Base-by-base conservation (phyloP, 2,329 filamentous ascomycete genomes). In the Penicillium sp. region DNA sequence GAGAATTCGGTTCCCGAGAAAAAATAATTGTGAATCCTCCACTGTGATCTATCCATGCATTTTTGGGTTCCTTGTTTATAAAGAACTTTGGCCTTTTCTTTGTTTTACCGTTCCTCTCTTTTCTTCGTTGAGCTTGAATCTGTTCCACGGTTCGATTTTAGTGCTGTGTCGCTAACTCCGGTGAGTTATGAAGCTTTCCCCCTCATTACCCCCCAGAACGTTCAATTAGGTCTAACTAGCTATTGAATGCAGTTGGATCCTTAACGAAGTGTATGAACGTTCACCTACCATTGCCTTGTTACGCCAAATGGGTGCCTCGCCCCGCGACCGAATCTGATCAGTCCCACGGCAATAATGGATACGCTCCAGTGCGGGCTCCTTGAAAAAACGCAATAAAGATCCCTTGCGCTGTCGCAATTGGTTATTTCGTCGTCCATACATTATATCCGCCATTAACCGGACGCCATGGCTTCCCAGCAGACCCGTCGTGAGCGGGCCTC, bases 301-400 rank as follows among this genome's bases (percentile, higher is more conserved):
- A 33, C 31, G 25, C 35, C 54, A 26, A 37, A 57, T 55, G 57
- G 57, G 43, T 55, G 26, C 47, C 42, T 53, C 47, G 22, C 41
- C 49, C 46, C 41, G 33, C 48, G 44, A 47, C 48, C 48, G 49
- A 58, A 45, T 47, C 45, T 60, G 55, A 58, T 56, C 51, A 26
- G 35, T 44, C 31, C 41, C 23, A 44, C 45, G 22, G 61, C 63
- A 64, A 71, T 60, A 67, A 73, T 73, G 70, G 71, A 71, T 68
- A 62, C 66, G 57, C 63, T 62, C 64, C 60, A 56, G 63, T 62
- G 61, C 44, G 55, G 54, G 56, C 56, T 57, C 58, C 67, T 64
- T 55, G 61, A 58, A 60, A 60, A 67, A 60, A 65, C 64, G 55
- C 70, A 72, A 63, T 66, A 62, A 59, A 54, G 22, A 15, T 47